Evolutionary conservation across 768 basidiomycete genomes (phyloP).

Genomic region (Clitopilus passeckerianus): DNA sequence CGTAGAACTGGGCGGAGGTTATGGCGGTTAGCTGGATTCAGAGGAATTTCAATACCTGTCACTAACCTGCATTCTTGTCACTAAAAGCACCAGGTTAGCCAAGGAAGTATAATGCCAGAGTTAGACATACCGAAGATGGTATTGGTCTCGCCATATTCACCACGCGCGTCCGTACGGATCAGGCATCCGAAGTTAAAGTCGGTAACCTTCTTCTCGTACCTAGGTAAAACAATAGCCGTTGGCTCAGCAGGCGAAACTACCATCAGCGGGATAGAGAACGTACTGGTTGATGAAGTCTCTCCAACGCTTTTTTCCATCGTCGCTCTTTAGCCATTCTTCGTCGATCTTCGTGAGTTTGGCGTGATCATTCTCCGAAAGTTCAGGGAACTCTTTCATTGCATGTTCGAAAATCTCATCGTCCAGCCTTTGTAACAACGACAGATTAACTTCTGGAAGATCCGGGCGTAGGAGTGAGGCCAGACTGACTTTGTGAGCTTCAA

Average conservation of each 20-base stretch:
- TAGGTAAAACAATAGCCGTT: constrained; percentile 18
- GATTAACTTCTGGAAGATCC: constrained; percentile 78
- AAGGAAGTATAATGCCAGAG: neutral
- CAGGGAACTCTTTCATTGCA: constrained; percentile 75
- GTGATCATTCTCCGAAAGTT: constrained; percentile 49
- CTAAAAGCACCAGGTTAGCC: constrained; percentile 23
- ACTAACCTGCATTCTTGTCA: constrained; percentile 66
- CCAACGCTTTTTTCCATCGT: constrained; percentile 87
- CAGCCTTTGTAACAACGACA: constrained; percentile 34
- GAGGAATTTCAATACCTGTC: constrained; percentile 2
- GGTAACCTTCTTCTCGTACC: constrained; percentile 86
- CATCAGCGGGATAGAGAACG: constrained; percentile 6
- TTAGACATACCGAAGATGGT: constrained; percentile 79
- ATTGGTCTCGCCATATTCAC: constrained; percentile 88
- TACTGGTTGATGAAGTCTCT: constrained; percentile 78
- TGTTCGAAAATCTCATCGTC: constrained; percentile 92
- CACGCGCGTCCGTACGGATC: constrained; percentile 72
- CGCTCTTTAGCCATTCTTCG: constrained; percentile 91
- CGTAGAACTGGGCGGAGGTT: constrained; percentile 65
- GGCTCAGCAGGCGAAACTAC: neutral
- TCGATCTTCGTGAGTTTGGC: constrained; percentile 55
- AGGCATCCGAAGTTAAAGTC: constrained; percentile 98
- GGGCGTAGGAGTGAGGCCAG: constrained; percentile 28
- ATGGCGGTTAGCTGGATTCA: neutral
- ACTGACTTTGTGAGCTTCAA: constrained; percentile 81